Evolutionary conservation across 192 early-diverging fungal genomes (phyloP), one percentile per base, ranked within the genome.

Genomic region (Pecoramyces ruminantium): DNA sequence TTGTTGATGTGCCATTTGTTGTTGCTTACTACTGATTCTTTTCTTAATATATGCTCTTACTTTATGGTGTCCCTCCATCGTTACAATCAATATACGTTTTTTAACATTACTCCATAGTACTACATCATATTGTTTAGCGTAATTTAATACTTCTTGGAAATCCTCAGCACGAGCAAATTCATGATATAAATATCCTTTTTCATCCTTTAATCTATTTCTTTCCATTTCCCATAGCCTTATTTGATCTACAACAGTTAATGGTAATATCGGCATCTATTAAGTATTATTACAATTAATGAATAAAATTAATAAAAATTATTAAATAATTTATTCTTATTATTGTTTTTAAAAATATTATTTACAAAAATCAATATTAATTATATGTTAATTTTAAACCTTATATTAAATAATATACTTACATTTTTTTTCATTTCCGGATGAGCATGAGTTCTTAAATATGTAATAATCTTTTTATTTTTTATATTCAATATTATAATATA

Each of bases 161-260:
- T 96, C 92, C 38, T 89, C 83, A 80, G 86, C 86, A 30, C 89
- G 86, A 29, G 82, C 83, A 86, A 97, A 98, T 27, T 93, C 91
- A 18, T 88, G 88, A 84, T 98, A 98, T 14, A 96, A 85, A 81
- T 87, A 90, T 0, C 87, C 91, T 83, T 84, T 77, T 28, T 34
- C 29, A 28, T 29, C 40, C 28, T 40, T 67, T 28, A 98, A 82
- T 18, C 97, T 85, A 82, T 99, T 95, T 79, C 93, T 88, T 83
- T 99, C 97, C 85, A 94, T 92, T 85, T 99, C 97, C 97, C 97
- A 99, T 79, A 99, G 84, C 51, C 94, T 85, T 39, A 99, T 95
- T 86, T 99, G 97, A 86, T 99, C 97, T 0, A 95, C 89, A 4
- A 99, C 96, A 3, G 96, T 98, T 13, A 93, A 82, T 1, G 97